These are phyloP conservation scores for Leishmania aethiopica DNA, from an alignment of 208 protist genomes.

Conservation along the genomic window DNA sequence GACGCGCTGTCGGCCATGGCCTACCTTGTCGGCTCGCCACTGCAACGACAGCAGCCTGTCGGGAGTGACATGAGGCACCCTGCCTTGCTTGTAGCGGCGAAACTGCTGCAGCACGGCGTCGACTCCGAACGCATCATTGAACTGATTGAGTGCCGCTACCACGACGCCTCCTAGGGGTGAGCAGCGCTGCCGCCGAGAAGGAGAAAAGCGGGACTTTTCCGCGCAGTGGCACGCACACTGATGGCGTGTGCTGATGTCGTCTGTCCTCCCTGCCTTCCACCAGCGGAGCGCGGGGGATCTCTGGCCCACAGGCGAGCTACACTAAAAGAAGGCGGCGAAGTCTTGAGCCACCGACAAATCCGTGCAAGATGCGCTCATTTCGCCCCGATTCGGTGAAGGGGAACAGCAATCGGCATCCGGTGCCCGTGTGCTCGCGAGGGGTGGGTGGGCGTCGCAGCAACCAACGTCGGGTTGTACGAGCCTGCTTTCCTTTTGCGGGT, in stretches of 20 bases:
- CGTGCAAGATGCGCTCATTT: neutral
- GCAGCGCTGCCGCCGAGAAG: neutral
- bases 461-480: neutral
- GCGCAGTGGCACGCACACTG: neutral
- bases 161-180: neutral
- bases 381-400: neutral
- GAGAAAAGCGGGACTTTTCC: neutral
- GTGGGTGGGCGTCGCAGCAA: neutral
- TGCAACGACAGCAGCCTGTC: slow-evolving; percentile 55
- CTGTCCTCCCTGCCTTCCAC: neutral
- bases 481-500: too few species aligned
- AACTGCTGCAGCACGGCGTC: slow-evolving; percentile 63
- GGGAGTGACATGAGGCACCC: slow-evolving; percentile 24
- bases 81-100: slow-evolving; percentile 29
- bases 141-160: slow-evolving; percentile 46
- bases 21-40: slow-evolving; percentile 66
- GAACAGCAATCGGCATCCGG: neutral
- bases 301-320: neutral
- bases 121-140: slow-evolving; percentile 66
- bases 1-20: slow-evolving; percentile 68
- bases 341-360: neutral
- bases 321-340: neutral
- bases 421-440: neutral
- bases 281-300: neutral
- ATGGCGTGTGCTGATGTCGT: neutral